A percentile compares a stretch with the other conserved stretches of the same genome.
phyloP scores from a whole-genome alignment of 371 early-diverging fungal species.

The Mortierella sp. region DNA sequence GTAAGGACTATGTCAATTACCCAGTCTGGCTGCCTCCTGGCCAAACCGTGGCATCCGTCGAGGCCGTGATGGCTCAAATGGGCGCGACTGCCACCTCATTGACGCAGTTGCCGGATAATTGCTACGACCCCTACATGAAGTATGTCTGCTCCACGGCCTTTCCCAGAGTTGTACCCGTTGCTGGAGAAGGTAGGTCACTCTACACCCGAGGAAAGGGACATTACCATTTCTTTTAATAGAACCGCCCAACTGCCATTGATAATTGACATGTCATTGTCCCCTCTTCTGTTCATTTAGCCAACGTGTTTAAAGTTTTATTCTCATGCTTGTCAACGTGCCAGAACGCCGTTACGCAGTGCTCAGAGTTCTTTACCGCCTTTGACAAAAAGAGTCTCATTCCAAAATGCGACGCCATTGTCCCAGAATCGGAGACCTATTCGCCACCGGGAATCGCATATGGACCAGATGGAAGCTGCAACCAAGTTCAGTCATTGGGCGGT shows the following conservation, averaged over 20 bases:
- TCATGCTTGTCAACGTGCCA: conserved; percentile 65
- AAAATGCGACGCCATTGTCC: conserved; percentile 56
- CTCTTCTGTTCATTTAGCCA: conserved; percentile 6
- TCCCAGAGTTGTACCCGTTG: conserved; percentile 16
- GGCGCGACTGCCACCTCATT: conserved; percentile 3
- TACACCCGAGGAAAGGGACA: too few relatives aligned
- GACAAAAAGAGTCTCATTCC: conserved; percentile 53
- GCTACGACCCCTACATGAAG: conserved; percentile 28
- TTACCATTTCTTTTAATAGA: not conserved
- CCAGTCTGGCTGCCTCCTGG: conserved; percentile 43
- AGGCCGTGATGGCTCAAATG: not conserved
- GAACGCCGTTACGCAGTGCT: conserved; percentile 49
- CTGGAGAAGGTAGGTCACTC: not conserved
- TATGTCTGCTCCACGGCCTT: conserved; percentile 33
- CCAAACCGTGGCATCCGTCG: conserved; percentile 19
- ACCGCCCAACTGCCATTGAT: not conserved
- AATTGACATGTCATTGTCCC: not conserved
- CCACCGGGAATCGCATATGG: conserved; percentile 50
- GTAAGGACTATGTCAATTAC: conserved; percentile 39
- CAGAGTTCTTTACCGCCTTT: conserved; percentile 18
- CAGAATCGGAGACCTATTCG: conserved; percentile 21
- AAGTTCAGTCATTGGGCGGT: conserved; percentile 1
- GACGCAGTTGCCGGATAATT: conserved; percentile 9
- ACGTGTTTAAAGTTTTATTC: conserved; percentile 34
- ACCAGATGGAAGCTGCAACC: conserved; percentile 54